Evolutionary conservation across 2,329 filamentous ascomycete genomes (phyloP).

Genomic region (Stagonosporopsis rhizophila): DNA sequence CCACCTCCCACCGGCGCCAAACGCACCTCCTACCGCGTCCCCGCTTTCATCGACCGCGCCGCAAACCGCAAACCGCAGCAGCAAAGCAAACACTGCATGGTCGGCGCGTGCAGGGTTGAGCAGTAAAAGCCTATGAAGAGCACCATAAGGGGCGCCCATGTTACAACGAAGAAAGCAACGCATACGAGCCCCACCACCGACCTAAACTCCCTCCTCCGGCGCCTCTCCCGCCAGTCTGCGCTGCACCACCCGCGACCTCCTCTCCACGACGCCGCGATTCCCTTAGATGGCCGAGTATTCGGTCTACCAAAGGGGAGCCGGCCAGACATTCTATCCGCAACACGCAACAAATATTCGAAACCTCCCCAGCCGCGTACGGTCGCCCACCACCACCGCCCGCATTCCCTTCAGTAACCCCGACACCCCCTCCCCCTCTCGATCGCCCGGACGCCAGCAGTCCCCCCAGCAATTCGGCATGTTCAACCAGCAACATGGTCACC

Average conservation of each 20-base stretch:
- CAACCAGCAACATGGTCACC: constrained; percentile 68
- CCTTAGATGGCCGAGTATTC: constrained; percentile 73
- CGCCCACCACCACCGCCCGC: constrained; percentile 53
- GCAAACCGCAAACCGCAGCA: constrained; percentile 1
- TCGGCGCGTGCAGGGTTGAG: constrained; percentile 33
- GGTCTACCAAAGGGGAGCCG: constrained; percentile 67
- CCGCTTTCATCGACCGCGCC: constrained; percentile 18
- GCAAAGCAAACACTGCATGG: constrained; percentile 31
- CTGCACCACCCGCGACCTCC: constrained; percentile 41
- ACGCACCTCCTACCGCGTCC: constrained; percentile 25
- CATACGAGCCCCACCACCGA: constrained; percentile 53
- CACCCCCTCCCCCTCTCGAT: constrained; percentile 65
- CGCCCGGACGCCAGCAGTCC: constrained; percentile 59
- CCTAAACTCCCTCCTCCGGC: constrained; percentile 43
- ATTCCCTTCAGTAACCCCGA: constrained; percentile 56
- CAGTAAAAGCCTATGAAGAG: constrained; percentile 45
- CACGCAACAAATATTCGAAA: constrained; percentile 58
- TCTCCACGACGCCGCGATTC: constrained; percentile 32
- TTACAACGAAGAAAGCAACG: constrained; percentile 58
- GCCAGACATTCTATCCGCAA: constrained; percentile 66
- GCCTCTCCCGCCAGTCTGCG: constrained; percentile 35
- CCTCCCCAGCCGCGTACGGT: constrained; percentile 56
- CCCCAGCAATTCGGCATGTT: constrained; percentile 70
- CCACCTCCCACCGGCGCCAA: constrained; percentile 11
- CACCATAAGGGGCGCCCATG: constrained; percentile 52